A percentile compares a stretch with the other conserved stretches of the same genome.
Conservation (phyloP, 371 early-diverging fungal species). For the Mortierella sp. region DNA sequence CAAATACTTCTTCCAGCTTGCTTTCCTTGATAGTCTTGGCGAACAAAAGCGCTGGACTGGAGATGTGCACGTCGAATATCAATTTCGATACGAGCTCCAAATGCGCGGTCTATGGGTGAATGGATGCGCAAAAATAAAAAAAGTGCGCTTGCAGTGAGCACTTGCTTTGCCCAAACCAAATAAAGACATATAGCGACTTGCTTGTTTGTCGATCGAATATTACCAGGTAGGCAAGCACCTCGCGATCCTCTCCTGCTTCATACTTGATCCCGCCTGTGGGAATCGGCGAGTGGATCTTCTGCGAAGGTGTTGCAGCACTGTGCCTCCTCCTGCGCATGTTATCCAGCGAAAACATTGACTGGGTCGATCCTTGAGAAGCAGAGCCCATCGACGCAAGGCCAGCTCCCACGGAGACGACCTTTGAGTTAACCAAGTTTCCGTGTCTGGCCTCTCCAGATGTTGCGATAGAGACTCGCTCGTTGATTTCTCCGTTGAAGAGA, state of each 20-base stretch:
- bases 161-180: no score
- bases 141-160: background rate
- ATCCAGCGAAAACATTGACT: conserved; percentile 38
- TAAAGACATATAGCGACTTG: no score
- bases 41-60: conserved; percentile 22
- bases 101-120: conserved; percentile 38
- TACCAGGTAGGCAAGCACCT: conserved; percentile 40
- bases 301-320: conserved; percentile 9
- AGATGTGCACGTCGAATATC: conserved; percentile 40
- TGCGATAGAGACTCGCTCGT: background rate
- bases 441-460: background rate
- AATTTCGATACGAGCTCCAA: conserved; percentile 39
- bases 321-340: conserved; percentile 29
- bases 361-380: conserved; percentile 8
- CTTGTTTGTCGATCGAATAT: no score
- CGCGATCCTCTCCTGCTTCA: conserved; percentile 41
- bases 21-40: conserved; percentile 33
- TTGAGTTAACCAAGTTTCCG: background rate
- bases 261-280: conserved; percentile 21
- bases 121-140: no score
- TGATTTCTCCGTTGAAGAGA: background rate
- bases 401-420: conserved; percentile 7
- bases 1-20: conserved; percentile 19
- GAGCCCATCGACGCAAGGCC: conserved; percentile 6
- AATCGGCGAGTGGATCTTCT: background rate